These are phyloP conservation scores for Beta macrorhiza DNA, from an alignment of 179 eudicot genomes.

Conservation along the genomic window DNA sequence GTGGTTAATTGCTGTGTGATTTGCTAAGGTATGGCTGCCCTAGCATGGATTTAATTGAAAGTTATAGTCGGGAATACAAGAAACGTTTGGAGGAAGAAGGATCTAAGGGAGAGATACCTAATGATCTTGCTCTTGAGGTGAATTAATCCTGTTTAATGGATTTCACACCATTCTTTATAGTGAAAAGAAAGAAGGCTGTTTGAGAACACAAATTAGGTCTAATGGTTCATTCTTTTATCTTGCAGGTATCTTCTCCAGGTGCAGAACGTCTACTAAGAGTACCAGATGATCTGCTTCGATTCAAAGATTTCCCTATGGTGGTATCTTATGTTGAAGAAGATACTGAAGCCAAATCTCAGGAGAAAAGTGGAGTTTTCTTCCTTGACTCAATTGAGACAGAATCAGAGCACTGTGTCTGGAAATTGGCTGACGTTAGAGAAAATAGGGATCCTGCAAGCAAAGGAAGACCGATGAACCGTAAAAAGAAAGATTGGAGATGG, in stretches of 20 bases:
- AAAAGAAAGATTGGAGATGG: constrained; percentile 79
- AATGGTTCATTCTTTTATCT: constrained; percentile 11
- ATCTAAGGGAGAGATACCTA: constrained; percentile 67
- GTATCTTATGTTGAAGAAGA: constrained; percentile 54
- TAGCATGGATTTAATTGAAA: constrained; percentile 61
- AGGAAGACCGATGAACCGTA: constrained; percentile 81
- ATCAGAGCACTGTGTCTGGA: constrained; percentile 66
- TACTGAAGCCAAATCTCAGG: constrained; percentile 35
- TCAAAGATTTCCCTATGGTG: constrained; percentile 72
- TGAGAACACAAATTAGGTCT: background rate
- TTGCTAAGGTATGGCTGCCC: constrained; percentile 79
- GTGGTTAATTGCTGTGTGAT: constrained; percentile 1
- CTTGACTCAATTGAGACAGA: constrained; percentile 67
- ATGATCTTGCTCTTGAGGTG: constrained; percentile 84
- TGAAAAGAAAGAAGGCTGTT: background rate
- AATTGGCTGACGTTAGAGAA: constrained; percentile 80
- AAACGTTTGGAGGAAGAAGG: constrained; percentile 72
- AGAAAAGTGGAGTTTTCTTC: constrained; percentile 55
- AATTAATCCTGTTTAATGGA: background rate
- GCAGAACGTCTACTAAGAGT: constrained; percentile 77
- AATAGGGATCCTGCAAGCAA: constrained; percentile 80
- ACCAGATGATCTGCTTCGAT: constrained; percentile 69
- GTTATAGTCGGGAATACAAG: constrained; percentile 58
- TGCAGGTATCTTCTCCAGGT: constrained; percentile 92
- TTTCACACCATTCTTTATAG: background rate